phyloP scores from a whole-genome alignment of 2,329 filamentous ascomycete genomes.

The Xylariaceae sp. region DNA sequence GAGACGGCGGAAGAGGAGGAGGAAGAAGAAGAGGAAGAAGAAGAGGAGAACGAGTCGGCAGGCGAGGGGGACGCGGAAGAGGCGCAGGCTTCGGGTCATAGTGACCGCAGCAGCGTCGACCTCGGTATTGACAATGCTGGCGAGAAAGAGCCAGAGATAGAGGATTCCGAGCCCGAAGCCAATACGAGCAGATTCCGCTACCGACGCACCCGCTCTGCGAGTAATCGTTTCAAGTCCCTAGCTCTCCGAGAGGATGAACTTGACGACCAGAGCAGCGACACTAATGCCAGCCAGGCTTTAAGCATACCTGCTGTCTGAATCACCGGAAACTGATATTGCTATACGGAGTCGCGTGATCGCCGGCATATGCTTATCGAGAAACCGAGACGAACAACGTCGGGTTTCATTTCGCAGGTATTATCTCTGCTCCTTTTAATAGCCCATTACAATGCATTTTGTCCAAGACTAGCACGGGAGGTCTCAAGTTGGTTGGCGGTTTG shows the following conservation, averaged over 20 bases:
- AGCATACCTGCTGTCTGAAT: slow-evolving; percentile 31
- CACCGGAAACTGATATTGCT: not conserved
- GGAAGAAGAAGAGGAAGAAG: slow-evolving; percentile 19
- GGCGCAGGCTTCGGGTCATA: not conserved
- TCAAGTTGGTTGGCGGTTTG: no score
- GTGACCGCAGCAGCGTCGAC: slow-evolving; percentile 18
- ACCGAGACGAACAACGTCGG: not conserved
- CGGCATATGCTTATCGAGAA: not conserved
- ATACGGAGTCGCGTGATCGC: not conserved
- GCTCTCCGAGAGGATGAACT: slow-evolving; percentile 1
- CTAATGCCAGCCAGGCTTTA: slow-evolving; percentile 31
- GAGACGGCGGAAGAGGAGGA: not conserved
- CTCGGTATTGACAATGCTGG: slow-evolving; percentile 15
- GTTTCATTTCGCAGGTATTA: not conserved
- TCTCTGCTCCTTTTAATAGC: not conserved
- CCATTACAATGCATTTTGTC: not conserved
- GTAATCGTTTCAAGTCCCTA: not conserved
- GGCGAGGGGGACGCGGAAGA: slow-evolving; percentile 10
- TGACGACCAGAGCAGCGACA: slow-evolving; percentile 30
- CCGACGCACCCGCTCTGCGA: not conserved
- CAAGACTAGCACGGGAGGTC: no score
- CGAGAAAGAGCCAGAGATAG: slow-evolving; percentile 16
- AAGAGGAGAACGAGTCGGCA: slow-evolving; percentile 8
- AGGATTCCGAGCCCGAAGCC: slow-evolving; percentile 24
- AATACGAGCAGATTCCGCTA: not conserved